Base-by-base conservation (phyloP, 139 green algal genomes). In the Closterium sp. region DNA sequence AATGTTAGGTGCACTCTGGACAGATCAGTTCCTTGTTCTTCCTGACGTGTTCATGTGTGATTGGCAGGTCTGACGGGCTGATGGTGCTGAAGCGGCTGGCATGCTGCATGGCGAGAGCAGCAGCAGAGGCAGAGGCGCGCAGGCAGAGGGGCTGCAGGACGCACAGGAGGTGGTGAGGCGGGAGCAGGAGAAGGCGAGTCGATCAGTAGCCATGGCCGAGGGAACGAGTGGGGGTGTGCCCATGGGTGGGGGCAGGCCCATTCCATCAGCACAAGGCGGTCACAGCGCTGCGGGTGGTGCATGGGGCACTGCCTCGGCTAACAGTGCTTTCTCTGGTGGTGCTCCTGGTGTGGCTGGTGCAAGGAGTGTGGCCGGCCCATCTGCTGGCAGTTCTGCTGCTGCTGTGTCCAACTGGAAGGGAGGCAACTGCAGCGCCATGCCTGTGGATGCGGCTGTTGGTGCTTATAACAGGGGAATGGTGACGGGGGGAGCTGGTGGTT, bases 91-190 rank as follows among this genome's bases (percentile, higher is more conserved):
- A 89, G 34, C 28, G 34, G 19, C n/a, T 91, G 23, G 64, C 66
- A 10, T 89, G 43, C 21, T 91, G 43, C 4, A 34, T 91, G 36
- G 89, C 89, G 25, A 91, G 89, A 28, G 89, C 89, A 25, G 35
- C 36, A 89, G 89, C 35, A 35, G 89, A 91, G 35, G 89, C 89
- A 38, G 89, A 91, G 35, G 21, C 28, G n/a, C 38, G 38, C 34
- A 84, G 38, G 69, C 89, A 86, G 30, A 89, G 89, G 84, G 43
- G 9, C 89, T 91, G 28, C n/a, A 28, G 76, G 69, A 91, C 19
- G 89, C 89, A 16, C 34, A 91, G 25, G 89, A 89, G 25, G n/a
- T 89, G 66, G n/a, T 91, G 30, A 91, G 19, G 25, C 32, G 76
- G 31, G 89, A 91, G n/a, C 34, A 87, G 34, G 89, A 91, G 31